Evolutionary conservation across 352 stramenopile genomes (phyloP).

Genomic region (Globisporangium nunn): DNA sequence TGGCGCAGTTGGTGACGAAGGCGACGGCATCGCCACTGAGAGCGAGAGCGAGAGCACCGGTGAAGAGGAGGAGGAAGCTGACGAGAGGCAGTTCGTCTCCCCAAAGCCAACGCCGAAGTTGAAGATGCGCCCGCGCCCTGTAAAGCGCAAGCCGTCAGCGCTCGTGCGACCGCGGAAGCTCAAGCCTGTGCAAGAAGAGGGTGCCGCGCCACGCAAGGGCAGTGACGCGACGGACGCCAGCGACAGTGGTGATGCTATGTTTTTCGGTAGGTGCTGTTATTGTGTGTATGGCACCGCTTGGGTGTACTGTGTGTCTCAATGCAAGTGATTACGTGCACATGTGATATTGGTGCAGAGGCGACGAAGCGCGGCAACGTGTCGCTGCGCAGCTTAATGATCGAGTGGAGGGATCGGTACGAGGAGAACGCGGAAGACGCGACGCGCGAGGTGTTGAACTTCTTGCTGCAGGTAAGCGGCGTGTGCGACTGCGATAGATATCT

Average conservation of each 20-base stretch:
- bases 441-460: constrained; percentile 73
- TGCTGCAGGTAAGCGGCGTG: constrained; percentile 34
- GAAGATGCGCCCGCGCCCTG: neutral
- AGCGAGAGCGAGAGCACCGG: constrained; percentile 14
- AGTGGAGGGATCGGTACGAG: constrained; percentile 75
- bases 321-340: neutral
- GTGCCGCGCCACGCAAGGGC: neutral
- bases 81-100: constrained; percentile 13
- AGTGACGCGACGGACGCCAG: constrained; percentile 9
- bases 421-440: constrained; percentile 38
- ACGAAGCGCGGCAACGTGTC: constrained; percentile 47
- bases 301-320: neutral
- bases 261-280: constrained; percentile 2
- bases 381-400: constrained; percentile 38
- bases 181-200: constrained; percentile 18
- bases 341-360: constrained; percentile 28
- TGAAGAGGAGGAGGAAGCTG: constrained; percentile 13
- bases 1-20: constrained; percentile 15
- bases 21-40: constrained; percentile 16
- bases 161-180: constrained; percentile 22
- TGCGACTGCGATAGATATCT: neutral
- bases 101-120: constrained; percentile 7
- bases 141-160: constrained; percentile 13
- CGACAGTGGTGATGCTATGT: constrained; percentile 4
- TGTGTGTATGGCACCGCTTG: neutral